Conservation (phyloP, 352 stramenopile genomes). For the Phytopythium helicoides region DNA sequence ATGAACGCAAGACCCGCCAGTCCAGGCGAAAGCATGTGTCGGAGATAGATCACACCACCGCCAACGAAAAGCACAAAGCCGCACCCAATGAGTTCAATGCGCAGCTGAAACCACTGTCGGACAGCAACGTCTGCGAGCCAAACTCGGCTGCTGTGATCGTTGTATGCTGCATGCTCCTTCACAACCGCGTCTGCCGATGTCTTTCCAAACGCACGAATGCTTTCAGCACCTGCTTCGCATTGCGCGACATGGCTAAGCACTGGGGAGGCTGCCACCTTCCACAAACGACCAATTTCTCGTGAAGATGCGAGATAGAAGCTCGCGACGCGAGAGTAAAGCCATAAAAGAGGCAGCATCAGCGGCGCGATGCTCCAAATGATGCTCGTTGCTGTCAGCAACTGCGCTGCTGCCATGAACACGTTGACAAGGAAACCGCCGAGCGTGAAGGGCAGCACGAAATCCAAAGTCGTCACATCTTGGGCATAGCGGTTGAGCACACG, state of each 20-base stretch:
- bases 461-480: conserved; percentile 78
- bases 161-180: conserved; percentile 3
- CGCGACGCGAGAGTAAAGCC: conserved; percentile 53
- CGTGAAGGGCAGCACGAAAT: conserved; percentile 43
- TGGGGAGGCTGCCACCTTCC: conserved; percentile 21
- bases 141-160: conserved; percentile 18
- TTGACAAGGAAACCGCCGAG: conserved; percentile 40
- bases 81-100: conserved; percentile 29
- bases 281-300: conserved; percentile 25
- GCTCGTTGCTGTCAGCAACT: conserved; percentile 48
- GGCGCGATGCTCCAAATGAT: conserved; percentile 83
- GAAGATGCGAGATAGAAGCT: conserved; percentile 24
- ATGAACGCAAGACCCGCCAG: conserved; percentile 77
- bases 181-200: conserved; percentile 5
- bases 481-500: conserved; percentile 80
- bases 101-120: conserved; percentile 30
- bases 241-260: conserved; percentile 19
- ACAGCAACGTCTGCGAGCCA: conserved; percentile 13
- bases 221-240: conserved; percentile 12
- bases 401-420: conserved; percentile 55
- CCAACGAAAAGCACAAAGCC: conserved; percentile 22
- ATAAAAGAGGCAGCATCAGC: conserved; percentile 69
- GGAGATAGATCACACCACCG: conserved; percentile 15
- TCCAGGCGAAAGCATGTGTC: conserved; percentile 25
- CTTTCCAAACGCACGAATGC: conserved; percentile 23